Base-by-base conservation (phyloP, 352 stramenopile genomes). In the Globisporangium perplexum region DNA sequence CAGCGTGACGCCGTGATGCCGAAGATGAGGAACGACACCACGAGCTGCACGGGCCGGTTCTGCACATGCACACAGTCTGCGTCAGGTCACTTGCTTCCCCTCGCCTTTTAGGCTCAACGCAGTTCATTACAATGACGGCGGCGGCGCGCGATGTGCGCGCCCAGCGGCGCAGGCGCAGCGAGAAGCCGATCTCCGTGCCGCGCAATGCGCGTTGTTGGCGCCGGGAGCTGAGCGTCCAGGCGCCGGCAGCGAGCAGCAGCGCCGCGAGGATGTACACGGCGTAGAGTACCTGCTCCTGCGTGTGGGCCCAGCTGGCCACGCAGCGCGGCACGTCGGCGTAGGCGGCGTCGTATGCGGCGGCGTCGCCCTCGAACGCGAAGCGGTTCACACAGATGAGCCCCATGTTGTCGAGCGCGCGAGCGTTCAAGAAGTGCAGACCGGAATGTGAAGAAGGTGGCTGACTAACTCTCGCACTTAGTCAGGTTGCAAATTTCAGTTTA, bases 131-230 rank as follows among this genome's bases (percentile, higher is more conserved):
- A 42, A 94, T 78, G 50, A 94, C 76, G 18, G 77, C 72, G 3
- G 83, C 83, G 0, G 74, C 57, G 47, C 77, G 81, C 3, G 80
- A 90, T 24, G 82, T 94, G 46, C 79, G 74, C 15, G 81, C 83
- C 83, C 83, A 94, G 49, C 77, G 71, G 4, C 83, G 77, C 22
- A 72, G 73, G 47, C 68, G 71, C 22, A 94, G 79, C 28, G 83
- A 94, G 63, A 94, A 94, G 30, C 81, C 81, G 53, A 91, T 65
- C 59, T 92, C 77, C 55, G 85, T 72, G 24, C 68, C 68, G 22
- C 68, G 63, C 23, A 94, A 67, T 4, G 47, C 60, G 24, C 74
- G 73, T 26, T 67, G 74, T 57, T 92, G 77, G 24, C 69, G 79
- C 1, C 66, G 66, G 23, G 83, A 94, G 6, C 66, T 45, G 26